Evolutionary conservation across 2,329 filamentous ascomycete species (phyloP).

Genomic region (Nannizziopsis barbatae): DNA sequence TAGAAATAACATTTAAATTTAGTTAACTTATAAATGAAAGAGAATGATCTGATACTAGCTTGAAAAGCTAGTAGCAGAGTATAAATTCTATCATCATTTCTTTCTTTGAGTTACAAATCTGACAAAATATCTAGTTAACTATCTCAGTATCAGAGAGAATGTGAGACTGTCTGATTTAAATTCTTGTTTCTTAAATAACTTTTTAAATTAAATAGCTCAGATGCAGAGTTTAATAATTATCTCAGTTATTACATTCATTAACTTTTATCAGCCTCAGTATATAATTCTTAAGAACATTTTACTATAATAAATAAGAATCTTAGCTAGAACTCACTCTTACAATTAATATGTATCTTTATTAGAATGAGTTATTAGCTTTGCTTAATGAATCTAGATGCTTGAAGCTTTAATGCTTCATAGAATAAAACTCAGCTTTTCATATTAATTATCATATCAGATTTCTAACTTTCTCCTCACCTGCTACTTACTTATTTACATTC

Average conservation of each 20-base stretch:
- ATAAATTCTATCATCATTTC: conserved; percentile 48
- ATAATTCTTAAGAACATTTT: conserved; percentile 68
- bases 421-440: conserved; percentile 52
- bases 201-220: conserved; percentile 32
- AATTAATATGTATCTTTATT: conserved; percentile 61
- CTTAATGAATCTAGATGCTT: conserved; percentile 57
- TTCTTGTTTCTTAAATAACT: conserved; percentile 50
- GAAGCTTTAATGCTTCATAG: conserved; percentile 57
- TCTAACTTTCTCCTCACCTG: conserved; percentile 45
- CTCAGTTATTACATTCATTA: conserved; percentile 61
- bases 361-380: conserved; percentile 67
- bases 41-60: conserved; percentile 54
- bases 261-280: conserved; percentile 62
- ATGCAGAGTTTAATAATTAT: conserved; percentile 55
- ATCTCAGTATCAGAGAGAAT: conserved; percentile 30
- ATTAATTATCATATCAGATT: conserved; percentile 56
- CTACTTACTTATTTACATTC: conserved; percentile 54
- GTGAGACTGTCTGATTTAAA: conserved; percentile 50
- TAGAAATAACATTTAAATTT: conserved; percentile 51
- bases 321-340: conserved; percentile 55
- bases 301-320: conserved; percentile 48
- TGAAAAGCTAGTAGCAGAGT: conserved; percentile 45
- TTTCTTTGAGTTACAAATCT: conserved; percentile 64
- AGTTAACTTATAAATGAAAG: conserved; percentile 35
- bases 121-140: conserved; percentile 62